Percentiles rank a stretch among this genome's conserved stretches.
These are phyloP conservation scores for Naganishia onofrii DNA, from an alignment of 768 basidiomycete genomes.

Conservation along the genomic window DNA sequence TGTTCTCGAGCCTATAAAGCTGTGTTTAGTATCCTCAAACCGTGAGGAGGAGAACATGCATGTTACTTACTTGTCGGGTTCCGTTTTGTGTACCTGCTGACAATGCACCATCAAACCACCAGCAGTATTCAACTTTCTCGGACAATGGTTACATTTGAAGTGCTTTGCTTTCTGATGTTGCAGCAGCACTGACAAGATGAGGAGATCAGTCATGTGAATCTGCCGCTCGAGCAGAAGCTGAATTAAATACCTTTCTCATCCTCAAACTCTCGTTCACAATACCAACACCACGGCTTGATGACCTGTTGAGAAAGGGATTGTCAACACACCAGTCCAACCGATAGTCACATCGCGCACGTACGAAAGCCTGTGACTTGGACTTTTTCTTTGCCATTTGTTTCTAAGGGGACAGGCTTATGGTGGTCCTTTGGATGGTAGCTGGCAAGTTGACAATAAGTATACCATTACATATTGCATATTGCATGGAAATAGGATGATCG, in stretches of 20 bases:
- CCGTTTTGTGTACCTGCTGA: conserved; percentile 98
- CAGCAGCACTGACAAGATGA: conserved; percentile 72
- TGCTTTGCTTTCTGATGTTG: conserved; percentile 99
- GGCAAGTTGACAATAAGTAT: no score
- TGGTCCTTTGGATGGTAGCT: background rate
- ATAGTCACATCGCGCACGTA: conserved; percentile 33
- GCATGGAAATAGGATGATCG: background rate
- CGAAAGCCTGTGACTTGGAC: conserved; percentile 45
- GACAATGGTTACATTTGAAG: conserved; percentile 96
- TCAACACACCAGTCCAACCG: background rate
- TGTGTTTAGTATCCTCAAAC: conserved; percentile 3
- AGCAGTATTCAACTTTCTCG: conserved; percentile 90
- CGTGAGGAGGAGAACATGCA: background rate
- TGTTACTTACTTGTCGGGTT: conserved; percentile 76
- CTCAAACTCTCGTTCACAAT: conserved; percentile 98
- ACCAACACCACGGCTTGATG: conserved; percentile 84
- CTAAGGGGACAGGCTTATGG: background rate
- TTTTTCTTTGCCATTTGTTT: conserved; percentile 50
- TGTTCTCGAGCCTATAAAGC: conserved; percentile 87
- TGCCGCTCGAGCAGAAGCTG: background rate
- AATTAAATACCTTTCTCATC: conserved; percentile 85
- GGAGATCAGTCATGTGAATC: background rate
- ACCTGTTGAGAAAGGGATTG: conserved; percentile 33
- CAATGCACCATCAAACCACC: conserved; percentile 97
- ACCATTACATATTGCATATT: no score